Conservation (phyloP, 805 yeast species). For the Schizosaccharomyces octosporus region DNA sequence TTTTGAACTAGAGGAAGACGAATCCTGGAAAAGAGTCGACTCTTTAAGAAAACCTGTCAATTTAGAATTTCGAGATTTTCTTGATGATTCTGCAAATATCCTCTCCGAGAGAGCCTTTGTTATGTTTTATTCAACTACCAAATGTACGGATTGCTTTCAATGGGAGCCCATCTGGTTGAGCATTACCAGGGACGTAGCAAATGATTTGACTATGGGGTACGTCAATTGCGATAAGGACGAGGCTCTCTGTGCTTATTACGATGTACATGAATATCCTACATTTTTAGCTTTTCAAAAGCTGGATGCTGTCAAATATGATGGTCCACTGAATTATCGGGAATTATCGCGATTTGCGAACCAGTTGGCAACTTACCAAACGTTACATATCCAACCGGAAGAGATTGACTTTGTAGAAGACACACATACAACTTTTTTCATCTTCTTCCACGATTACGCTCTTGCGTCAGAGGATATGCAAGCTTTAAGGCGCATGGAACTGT, state of each 20-base stretch:
- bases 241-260: neutral
- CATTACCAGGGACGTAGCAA: neutral
- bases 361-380: neutral
- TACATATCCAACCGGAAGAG: neutral
- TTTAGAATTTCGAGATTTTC: neutral
- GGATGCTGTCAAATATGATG: neutral
- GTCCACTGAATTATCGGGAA: neutral
- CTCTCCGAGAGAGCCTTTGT: neutral
- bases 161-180: neutral
- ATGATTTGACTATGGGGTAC: neutral
- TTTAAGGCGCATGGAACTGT: constrained; percentile 13
- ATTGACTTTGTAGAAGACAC: neutral
- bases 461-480: constrained; percentile 18
- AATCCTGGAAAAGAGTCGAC: neutral
- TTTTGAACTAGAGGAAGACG: neutral
- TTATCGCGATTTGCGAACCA: neutral
- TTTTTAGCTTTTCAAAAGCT: neutral
- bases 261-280: neutral
- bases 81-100: neutral
- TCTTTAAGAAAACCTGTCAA: neutral
- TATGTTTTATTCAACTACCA: neutral
- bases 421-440: constrained; percentile 11
- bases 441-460: constrained; percentile 16
- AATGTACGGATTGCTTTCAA: neutral
- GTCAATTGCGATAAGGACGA: neutral